Percentiles rank a stretch among this genome's conserved stretches.
phyloP scores from a whole-genome alignment of 2,329 filamentous ascomycete species.

The Meredithiella fracta region DNA sequence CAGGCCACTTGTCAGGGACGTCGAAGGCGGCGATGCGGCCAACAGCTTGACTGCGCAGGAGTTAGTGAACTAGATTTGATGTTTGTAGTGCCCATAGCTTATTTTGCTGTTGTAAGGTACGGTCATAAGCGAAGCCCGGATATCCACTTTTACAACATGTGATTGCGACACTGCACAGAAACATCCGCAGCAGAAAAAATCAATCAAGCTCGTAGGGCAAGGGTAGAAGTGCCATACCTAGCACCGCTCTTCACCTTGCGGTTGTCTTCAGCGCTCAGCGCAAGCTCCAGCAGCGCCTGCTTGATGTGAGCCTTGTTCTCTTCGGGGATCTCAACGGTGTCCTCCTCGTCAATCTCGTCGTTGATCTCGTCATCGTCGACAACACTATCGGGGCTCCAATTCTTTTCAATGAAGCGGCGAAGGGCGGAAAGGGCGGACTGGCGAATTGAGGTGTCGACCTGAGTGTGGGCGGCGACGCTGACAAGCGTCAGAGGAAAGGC shows the following conservation, averaged over 20 bases:
- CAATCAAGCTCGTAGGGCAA: neutral
- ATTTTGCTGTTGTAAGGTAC: neutral
- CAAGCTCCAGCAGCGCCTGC: conserved; percentile 58
- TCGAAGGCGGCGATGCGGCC: conserved; percentile 89
- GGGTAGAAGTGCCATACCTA: conserved; percentile 42
- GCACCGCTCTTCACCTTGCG: conserved; percentile 80
- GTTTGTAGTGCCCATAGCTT: neutral
- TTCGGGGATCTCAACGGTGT: conserved; percentile 19
- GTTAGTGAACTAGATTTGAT: neutral
- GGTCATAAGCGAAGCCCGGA: neutral
- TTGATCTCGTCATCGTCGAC: conserved; percentile 49
- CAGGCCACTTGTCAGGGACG: conserved; percentile 92
- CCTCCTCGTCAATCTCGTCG: conserved; percentile 39
- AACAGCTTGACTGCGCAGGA: conserved; percentile 44
- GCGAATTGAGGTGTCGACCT: conserved; percentile 57
- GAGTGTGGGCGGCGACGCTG: conserved; percentile 61
- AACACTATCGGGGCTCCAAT: conserved; percentile 66
- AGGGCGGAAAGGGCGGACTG: conserved; percentile 69
- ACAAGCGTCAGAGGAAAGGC: conserved; percentile 67
- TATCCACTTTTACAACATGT: conserved; percentile 1
- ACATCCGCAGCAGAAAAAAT: neutral
- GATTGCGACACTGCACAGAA: neutral
- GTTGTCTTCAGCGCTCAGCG: conserved; percentile 55
- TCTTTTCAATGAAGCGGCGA: conserved; percentile 65
- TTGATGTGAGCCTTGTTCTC: conserved; percentile 51